Evolutionary conservation across 176 grass and related monocot species (phyloP).

Genomic region (barley (Hordeum vulgare)): MorexV3_pseudomolecules_assembly NC_058520.1:60733602-60734101

Average conservation of each 20-base stretch:
- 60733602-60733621: not conserved
- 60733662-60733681: conserved; percentile 63
- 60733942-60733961: conserved; percentile 68
- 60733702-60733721: conserved; percentile 59
- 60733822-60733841: conserved; percentile 64
- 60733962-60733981: conserved; percentile 45
- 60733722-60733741: conserved; percentile 46
- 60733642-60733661: conserved; percentile 52
- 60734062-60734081: conserved; percentile 61
- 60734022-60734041: conserved; percentile 44
- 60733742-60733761: conserved; percentile 32
- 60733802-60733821: conserved; percentile 68
- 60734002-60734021: conserved; percentile 42
- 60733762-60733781: conserved; percentile 49
- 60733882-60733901: not conserved
- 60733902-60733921: not conserved
- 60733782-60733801: conserved; percentile 46
- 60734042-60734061: conserved; percentile 38
- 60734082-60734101: conserved; percentile 57
- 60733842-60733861: conserved; percentile 66
- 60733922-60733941: conserved; percentile 52
- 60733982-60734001: conserved; percentile 44
- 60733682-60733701: conserved; percentile 53
- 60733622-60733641: conserved; percentile 41
- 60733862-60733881: not conserved